phyloP scores from a whole-genome alignment of 768 basidiomycete genomes.

The Kwoniella mangroviensis region DNA sequence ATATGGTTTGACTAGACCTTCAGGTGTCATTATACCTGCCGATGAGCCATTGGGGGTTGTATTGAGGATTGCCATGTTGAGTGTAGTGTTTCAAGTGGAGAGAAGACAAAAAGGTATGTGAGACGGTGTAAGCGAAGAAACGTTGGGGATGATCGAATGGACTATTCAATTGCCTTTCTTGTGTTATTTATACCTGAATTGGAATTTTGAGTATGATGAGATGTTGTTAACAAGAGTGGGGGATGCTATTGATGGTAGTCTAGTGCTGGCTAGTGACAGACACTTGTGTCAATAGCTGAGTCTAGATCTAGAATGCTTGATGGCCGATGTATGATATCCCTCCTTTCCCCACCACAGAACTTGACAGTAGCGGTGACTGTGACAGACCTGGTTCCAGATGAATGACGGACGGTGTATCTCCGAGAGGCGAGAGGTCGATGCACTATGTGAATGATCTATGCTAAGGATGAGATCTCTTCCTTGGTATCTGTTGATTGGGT shows the following conservation, averaged over 20 bases:
- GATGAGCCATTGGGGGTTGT: constrained; percentile 2
- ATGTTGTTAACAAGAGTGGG: neutral
- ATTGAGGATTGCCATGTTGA: constrained; percentile 16
- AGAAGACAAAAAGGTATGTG: too few relatives aligned
- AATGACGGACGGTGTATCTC: too few relatives aligned
- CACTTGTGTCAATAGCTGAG: too few relatives aligned
- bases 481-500: constrained; percentile 3
- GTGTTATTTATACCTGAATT: neutral
- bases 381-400: neutral
- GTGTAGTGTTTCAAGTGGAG: neutral
- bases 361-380: neutral
- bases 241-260: neutral
- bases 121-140: too few relatives aligned
- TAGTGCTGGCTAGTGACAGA: neutral
- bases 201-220: neutral
- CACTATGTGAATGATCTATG: too few relatives aligned
- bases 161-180: neutral
- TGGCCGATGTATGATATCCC: neutral
- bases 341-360: constrained; percentile 1
- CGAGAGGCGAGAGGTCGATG: too few relatives aligned
- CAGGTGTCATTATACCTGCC: neutral
- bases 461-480: too few relatives aligned
- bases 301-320: neutral
- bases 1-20: constrained; percentile 19
- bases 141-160: too few relatives aligned